Conservation (phyloP, 768 basidiomycete genomes). For the Artomyces pyxidatus region DNA sequence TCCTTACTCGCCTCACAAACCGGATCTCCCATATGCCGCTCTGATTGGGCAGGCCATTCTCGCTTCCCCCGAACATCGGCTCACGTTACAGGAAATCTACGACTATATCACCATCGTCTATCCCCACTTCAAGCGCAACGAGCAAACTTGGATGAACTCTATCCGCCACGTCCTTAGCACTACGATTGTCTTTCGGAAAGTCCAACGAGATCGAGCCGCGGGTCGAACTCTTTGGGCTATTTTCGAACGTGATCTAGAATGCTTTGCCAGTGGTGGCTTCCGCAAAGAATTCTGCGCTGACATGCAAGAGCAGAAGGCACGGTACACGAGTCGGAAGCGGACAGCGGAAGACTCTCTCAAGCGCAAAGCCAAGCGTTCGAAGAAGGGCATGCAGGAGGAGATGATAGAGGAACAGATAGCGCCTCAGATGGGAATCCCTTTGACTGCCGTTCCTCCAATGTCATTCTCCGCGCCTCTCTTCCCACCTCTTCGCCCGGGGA, state of each 20-base stretch:
- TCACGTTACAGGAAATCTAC: constrained; percentile 94
- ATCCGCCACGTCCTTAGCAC: constrained; percentile 95
- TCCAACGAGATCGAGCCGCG: constrained; percentile 63
- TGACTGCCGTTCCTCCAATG: constrained; percentile 15
- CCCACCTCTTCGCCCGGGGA: constrained; percentile 27
- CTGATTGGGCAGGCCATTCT: constrained; percentile 93
- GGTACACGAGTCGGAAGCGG: constrained; percentile 11
- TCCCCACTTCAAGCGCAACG: constrained; percentile 87
- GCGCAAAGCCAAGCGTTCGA: constrained; percentile 24
- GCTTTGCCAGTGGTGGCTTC: constrained; percentile 81
- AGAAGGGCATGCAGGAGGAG: constrained; percentile 17
- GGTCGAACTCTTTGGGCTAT: constrained; percentile 88
- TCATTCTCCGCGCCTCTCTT: constrained; percentile 24
- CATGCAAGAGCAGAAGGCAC: constrained; percentile 27
- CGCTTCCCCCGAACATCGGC: constrained; percentile 71
- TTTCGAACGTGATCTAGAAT: constrained; percentile 71
- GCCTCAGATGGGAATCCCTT: constrained; percentile 12
- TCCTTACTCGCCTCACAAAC: constrained; percentile 73
- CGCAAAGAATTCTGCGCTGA: constrained; percentile 47
- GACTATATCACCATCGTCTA: constrained; percentile 92
- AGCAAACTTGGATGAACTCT: constrained; percentile 97
- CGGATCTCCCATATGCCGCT: constrained; percentile 87
- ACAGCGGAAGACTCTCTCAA: constrained; percentile 13
- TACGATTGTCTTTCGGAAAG: constrained; percentile 85
- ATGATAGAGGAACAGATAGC: constrained; percentile 4